Percentiles rank a stretch among this genome's conserved stretches.
Evolutionary conservation across 164 flowering plant genomes (phyloP).

Genomic region (Cinnamomum micranthum): DNA sequence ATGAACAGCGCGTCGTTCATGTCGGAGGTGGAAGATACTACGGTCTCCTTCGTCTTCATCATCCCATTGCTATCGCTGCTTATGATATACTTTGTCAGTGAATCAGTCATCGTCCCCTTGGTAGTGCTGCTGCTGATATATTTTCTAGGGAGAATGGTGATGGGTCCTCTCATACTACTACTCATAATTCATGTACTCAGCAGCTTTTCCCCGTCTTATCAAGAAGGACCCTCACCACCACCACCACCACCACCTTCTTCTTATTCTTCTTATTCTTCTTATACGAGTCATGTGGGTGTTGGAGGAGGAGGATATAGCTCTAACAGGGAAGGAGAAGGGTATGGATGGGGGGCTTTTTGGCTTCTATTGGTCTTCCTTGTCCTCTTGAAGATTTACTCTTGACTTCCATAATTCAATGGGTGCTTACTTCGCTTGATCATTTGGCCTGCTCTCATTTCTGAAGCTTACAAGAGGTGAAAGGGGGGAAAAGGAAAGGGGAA

Average conservation of each 20-base stretch:
- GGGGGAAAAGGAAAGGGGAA: too few relatives aligned
- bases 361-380: constrained; percentile 5
- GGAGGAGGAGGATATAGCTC: background rate
- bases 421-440: too few relatives aligned
- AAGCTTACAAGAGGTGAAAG: too few relatives aligned
- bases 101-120: constrained; percentile 4
- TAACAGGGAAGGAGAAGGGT: constrained; percentile 8
- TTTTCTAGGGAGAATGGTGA: constrained; percentile 1
- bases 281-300: background rate
- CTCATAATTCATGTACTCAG: constrained; percentile 25
- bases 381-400: background rate
- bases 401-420: background rate
- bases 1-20: constrained; percentile 12
- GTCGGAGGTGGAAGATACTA: constrained; percentile 11
- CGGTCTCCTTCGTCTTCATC: constrained; percentile 12
- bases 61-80: constrained; percentile 11
- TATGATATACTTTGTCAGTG: constrained; percentile 6
- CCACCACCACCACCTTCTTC: background rate
- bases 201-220: constrained; percentile 15
- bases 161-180: constrained; percentile 22
- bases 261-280: background rate
- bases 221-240: background rate
- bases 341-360: constrained; percentile 11
- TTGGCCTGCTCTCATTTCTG: too few relatives aligned
- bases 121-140: constrained; percentile 3